Conservation (phyloP, 176 grass and related monocot species). For the Zizania latifolia region DNA sequence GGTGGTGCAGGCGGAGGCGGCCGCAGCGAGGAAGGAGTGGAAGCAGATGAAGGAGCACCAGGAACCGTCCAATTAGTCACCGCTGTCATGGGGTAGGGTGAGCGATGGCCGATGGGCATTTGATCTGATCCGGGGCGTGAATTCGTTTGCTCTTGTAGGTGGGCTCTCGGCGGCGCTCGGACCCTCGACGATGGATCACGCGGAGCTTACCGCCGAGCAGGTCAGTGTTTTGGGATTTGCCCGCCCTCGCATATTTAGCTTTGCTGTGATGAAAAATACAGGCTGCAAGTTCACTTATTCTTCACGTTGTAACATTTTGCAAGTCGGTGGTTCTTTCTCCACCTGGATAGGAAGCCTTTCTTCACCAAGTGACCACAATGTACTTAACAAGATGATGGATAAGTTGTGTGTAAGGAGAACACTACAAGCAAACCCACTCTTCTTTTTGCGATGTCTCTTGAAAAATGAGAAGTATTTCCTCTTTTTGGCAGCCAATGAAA, state of each 20-base stretch:
- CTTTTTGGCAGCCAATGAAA: conserved; percentile 51
- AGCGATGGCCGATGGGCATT: too few relatives aligned
- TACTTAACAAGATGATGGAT: conserved; percentile 57
- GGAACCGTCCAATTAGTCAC: too few relatives aligned
- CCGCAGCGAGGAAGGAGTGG: too few relatives aligned
- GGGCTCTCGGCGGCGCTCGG: conserved; percentile 3
- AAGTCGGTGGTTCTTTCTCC: conserved; percentile 50
- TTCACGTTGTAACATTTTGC: conserved; percentile 75
- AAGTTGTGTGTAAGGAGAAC: conserved; percentile 56
- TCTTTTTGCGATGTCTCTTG: neutral
- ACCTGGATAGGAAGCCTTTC: conserved; percentile 66
- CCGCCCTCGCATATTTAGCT: neutral
- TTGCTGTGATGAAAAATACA: conserved; percentile 28
- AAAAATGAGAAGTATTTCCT: neutral
- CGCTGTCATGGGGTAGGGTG: too few relatives aligned
- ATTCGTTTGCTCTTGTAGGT: conserved; percentile 25
- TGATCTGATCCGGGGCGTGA: conserved; percentile 22
- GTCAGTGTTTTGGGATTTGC: conserved; percentile 39
- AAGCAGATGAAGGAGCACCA: too few relatives aligned
- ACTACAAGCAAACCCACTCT: neutral
- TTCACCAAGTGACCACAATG: conserved; percentile 46
- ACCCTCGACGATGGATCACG: conserved; percentile 52
- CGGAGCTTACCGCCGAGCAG: conserved; percentile 90
- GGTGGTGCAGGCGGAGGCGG: too few relatives aligned
- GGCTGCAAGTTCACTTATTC: conserved; percentile 60